A percentile compares a stretch with the other conserved stretches of the same genome.
Evolutionary conservation across 176 grass and related monocot genomes (phyloP).

Genomic region (Eragrostis nindensis): DNA sequence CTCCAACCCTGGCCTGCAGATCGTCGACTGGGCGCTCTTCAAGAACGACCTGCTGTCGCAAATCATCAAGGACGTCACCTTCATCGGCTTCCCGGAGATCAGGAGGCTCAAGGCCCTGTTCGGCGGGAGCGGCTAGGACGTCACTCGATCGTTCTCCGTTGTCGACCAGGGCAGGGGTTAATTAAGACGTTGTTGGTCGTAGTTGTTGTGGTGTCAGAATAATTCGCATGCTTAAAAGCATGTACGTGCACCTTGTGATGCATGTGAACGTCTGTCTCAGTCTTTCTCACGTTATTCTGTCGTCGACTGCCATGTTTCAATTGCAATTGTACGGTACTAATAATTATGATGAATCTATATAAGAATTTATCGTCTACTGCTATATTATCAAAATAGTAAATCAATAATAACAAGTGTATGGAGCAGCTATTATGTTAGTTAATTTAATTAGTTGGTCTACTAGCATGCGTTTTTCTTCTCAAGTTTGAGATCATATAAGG

Average conservation of each 20-base stretch:
- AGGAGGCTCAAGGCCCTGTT: conserved; percentile 58
- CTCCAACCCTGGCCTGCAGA: conserved; percentile 62
- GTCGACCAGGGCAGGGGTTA: neutral
- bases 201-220: neutral
- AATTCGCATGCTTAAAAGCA: neutral
- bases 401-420: no score
- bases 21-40: conserved; percentile 50
- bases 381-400: neutral
- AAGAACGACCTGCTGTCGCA: conserved; percentile 46
- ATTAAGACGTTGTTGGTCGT: neutral
- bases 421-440: no score
- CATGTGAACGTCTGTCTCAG: neutral
- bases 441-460: no score
- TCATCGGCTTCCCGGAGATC: conserved; percentile 45
- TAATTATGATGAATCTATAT: neutral
- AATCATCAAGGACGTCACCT: conserved; percentile 46
- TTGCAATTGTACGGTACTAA: neutral
- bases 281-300: neutral
- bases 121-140: conserved; percentile 44
- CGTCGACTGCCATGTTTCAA: neutral
- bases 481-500: no score
- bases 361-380: neutral
- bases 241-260: neutral
- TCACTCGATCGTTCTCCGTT: neutral
- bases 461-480: no score